These are phyloP conservation scores for Cutaneotrichosporon sp. DNA, from an alignment of 1,284 basidiomycete species.

Conservation along the genomic window DNA sequence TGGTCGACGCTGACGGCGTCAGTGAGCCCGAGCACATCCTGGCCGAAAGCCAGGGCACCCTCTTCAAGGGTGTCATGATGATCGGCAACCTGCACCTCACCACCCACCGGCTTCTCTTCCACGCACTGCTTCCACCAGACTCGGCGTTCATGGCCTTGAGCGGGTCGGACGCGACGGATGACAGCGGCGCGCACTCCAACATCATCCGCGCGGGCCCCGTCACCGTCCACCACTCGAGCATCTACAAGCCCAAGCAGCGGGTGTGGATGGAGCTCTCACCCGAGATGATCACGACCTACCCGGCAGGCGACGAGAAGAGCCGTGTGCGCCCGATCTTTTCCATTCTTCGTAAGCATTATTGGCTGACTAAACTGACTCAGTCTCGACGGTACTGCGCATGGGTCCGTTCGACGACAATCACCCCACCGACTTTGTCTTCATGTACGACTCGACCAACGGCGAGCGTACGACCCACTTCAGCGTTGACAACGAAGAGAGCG, in stretches of 20 bases:
- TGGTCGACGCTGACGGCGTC: slow-evolving; percentile 57
- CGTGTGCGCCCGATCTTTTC: slow-evolving; percentile 60
- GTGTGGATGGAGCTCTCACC: slow-evolving; percentile 64
- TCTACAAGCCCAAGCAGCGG: slow-evolving; percentile 55
- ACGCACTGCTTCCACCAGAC: slow-evolving; percentile 62
- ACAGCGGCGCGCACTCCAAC: slow-evolving; percentile 25
- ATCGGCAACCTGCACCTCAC: slow-evolving; percentile 66
- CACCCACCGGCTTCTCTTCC: slow-evolving; percentile 65
- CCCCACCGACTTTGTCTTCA: slow-evolving; percentile 55
- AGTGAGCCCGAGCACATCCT: slow-evolving; percentile 59
- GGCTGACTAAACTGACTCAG: slow-evolving; percentile 12
- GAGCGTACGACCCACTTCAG: slow-evolving; percentile 54
- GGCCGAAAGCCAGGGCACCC: slow-evolving; percentile 58
- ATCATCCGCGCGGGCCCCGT: slow-evolving; percentile 61
- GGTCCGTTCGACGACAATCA: slow-evolving; percentile 55
- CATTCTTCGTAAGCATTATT: slow-evolving; percentile 57
- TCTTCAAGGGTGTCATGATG: slow-evolving; percentile 57
- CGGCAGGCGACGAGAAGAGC: slow-evolving; percentile 61
- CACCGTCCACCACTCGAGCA: slow-evolving; percentile 55
- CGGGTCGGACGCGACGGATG: slow-evolving; percentile 39
- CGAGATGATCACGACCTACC: slow-evolving; percentile 64
- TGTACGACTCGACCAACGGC: slow-evolving; percentile 47
- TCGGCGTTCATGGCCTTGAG: slow-evolving; percentile 2
- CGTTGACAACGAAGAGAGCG: slow-evolving; percentile 62
- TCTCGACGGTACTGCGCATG: slow-evolving; percentile 52